Conservation (phyloP, 805 yeast genomes). For the Lipomyces sp. region DNA sequence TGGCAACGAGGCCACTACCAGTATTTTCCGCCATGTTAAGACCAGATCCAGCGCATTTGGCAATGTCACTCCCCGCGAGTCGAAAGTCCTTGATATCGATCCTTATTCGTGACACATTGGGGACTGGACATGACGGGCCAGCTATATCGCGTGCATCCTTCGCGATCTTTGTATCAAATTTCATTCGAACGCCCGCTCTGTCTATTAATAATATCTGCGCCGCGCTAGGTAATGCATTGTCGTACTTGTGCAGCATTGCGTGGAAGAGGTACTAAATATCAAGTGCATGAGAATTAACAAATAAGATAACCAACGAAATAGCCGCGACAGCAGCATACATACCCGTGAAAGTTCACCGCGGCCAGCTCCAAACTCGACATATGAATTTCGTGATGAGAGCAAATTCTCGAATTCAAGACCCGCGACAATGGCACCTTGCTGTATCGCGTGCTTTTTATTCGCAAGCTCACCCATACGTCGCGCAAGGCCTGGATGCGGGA, state of each 20-base stretch:
- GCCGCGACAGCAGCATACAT: background rate
- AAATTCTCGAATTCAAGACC: conserved; percentile 49
- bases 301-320: too few relatives aligned
- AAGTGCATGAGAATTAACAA: too few relatives aligned
- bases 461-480: conserved; percentile 49
- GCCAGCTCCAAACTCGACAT: conserved; percentile 88
- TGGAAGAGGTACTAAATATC: conserved; percentile 30
- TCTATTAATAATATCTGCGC: conserved; percentile 60
- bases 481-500: conserved; percentile 39
- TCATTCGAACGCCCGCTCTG: conserved; percentile 72
- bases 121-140: conserved; percentile 27
- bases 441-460: conserved; percentile 72
- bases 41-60: conserved; percentile 14
- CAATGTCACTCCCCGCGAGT: conserved; percentile 45
- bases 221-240: background rate
- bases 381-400: conserved; percentile 38
- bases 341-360: conserved; percentile 72
- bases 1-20: conserved; percentile 42
- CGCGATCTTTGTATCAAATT: conserved; percentile 65
- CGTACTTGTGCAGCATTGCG: conserved; percentile 27
- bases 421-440: conserved; percentile 77
- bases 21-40: conserved; percentile 24
- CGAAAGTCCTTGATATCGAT: conserved; percentile 77
- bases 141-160: conserved; percentile 45
- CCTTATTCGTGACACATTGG: conserved; percentile 51